Base-by-base conservation (phyloP, 306 rosid genomes). In the Prunus campanulata region DNA sequence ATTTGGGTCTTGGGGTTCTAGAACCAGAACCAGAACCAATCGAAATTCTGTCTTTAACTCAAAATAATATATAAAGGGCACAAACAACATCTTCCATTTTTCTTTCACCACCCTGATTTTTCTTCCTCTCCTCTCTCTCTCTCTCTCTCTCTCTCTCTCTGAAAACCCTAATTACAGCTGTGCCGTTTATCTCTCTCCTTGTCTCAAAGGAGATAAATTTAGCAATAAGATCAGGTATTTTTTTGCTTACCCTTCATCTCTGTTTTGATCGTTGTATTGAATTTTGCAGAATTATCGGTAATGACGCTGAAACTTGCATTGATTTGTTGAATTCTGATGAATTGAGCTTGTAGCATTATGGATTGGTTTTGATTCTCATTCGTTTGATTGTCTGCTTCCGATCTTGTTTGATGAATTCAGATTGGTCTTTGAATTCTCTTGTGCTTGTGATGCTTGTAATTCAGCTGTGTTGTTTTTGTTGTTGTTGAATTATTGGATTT, bases 111-210 rank as follows among this genome's bases (percentile, higher is more conserved):
- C 35, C 79, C 51, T 61, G 48, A 27, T 47, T 74, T 48, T 87
- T 78, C 84, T 86, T 78, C 82, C 81, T 56, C 50, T n/a, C 60
- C 47, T 62, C 66, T 78, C 84, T 66, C 72, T 16, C 71, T 19
- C 79, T 82, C 80, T 57, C 81, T 25, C 68, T 25, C 20, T 20
- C 42, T 16, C 70, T 19, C 83, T 82, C 80, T 63, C 81, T 61
- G 65, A 74, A 90, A 92, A 90, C 96, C 97, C 97, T 92, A 92
- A 85, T 83, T 77, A 61, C 78, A 77, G 84, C 65, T 84, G 81
- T 30, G 74, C 85, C 81, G 67, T 79, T 51, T 75, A 18, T 78
- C 78, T 84, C 80, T 77, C 79, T 56, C 70, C 78, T 56, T 66
- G 46, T 65, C 67, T 46, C 57, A 55, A 69, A 27, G 35, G 32